A percentile compares a stretch with the other conserved stretches of the same genome.
Evolutionary conservation across 1,284 basidiomycete species (phyloP).

Genomic region (Crucibulum cyathiforme): DNA sequence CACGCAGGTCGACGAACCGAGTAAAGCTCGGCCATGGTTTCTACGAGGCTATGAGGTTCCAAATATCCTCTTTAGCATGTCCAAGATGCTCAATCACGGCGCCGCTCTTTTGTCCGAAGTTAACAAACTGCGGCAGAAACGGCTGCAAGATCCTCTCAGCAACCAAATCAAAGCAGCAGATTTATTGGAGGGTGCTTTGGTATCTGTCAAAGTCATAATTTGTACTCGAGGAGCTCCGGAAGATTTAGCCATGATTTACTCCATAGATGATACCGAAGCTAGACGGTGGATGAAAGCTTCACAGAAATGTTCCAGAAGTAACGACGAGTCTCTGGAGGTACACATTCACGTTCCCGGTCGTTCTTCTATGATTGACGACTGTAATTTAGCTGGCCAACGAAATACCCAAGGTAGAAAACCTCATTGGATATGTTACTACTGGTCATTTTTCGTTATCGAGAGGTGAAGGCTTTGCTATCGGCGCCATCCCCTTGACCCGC

Average conservation of each 20-base stretch:
- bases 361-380: conserved; percentile 1
- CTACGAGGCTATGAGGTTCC: conserved; percentile 60
- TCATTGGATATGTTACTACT: conserved; percentile 83
- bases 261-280: conserved; percentile 57
- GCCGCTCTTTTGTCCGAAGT: conserved; percentile 57
- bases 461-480: conserved; percentile 78
- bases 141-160: conserved; percentile 49
- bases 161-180: conserved; percentile 40
- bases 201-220: conserved; percentile 68
- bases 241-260: conserved; percentile 76
- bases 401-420: conserved; percentile 43
- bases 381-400: conserved; percentile 51
- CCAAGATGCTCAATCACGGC: conserved; percentile 47
- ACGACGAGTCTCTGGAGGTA: not conserved
- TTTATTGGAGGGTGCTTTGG: conserved; percentile 64
- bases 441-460: conserved; percentile 81
- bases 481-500: conserved; percentile 63
- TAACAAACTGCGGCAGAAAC: conserved; percentile 64
- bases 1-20: not conserved
- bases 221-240: conserved; percentile 73
- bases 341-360: not conserved
- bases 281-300: conserved; percentile 47
- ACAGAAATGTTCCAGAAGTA: not conserved
- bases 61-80: conserved; percentile 50
- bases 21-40: conserved; percentile 62